phyloP scores from a whole-genome alignment of 306 rosid genomes.

The Hippophae tibetana region DNA sequence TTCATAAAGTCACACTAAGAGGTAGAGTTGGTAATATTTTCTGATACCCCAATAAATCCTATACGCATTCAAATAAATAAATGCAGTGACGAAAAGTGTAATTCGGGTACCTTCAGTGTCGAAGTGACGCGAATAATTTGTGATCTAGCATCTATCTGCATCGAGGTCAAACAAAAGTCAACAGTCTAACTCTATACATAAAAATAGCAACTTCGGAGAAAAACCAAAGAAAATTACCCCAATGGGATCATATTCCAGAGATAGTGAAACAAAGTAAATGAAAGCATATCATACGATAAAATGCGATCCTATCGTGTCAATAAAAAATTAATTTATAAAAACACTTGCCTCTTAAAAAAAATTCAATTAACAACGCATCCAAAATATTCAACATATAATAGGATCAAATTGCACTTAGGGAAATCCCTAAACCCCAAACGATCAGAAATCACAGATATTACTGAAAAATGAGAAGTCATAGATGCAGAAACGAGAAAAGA shows the following conservation, averaged over 20 bases:
- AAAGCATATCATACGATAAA: too few species aligned
- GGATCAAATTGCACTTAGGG: too few species aligned
- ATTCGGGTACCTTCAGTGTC: slow-evolving; percentile 55
- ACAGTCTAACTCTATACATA: neutral
- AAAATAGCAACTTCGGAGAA: neutral
- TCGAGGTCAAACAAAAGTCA: neutral
- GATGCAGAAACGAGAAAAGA: neutral
- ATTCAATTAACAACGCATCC: too few species aligned
- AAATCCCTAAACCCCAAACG: too few species aligned
- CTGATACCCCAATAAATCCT: too few species aligned
- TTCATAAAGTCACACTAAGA: too few species aligned
- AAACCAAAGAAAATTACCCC: neutral
- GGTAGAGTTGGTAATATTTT: too few species aligned
- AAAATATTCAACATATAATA: too few species aligned
- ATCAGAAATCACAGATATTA: neutral
- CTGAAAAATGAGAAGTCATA: neutral
- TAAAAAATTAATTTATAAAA: too few species aligned
- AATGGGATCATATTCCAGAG: neutral
- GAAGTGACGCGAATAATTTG: slow-evolving; percentile 73
- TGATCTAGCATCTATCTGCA: slow-evolving; percentile 87
- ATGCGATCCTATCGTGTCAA: too few species aligned
- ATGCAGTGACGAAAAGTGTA: slow-evolving; percentile 3
- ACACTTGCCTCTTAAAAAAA: too few species aligned
- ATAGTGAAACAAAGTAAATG: neutral
- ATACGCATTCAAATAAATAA: neutral